phyloP scores from a whole-genome alignment of 495 filamentous ascomycete genomes.

The Annulohypoxylon moriforme region DNA sequence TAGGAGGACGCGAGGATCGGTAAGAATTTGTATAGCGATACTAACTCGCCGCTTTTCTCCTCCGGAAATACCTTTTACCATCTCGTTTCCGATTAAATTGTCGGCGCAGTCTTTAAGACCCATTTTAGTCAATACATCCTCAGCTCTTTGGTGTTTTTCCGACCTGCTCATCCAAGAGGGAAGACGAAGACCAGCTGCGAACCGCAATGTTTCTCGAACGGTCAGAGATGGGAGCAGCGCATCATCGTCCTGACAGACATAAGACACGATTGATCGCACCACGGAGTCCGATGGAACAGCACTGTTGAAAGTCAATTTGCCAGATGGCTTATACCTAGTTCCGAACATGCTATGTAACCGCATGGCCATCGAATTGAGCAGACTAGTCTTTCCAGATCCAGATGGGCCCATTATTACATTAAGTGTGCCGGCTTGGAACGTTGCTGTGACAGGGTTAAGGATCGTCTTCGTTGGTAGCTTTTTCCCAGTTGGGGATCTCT shows the following conservation, averaged over 20 bases:
- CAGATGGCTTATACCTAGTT: slow-evolving; percentile 65
- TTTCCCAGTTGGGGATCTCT: slow-evolving; percentile 59
- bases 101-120: slow-evolving; percentile 82
- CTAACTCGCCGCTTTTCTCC: slow-evolving; percentile 80
- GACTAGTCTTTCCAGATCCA: slow-evolving; percentile 77
- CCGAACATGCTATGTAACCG: slow-evolving; percentile 67
- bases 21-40: slow-evolving; percentile 80
- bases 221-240: slow-evolving; percentile 78
- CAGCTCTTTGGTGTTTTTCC: slow-evolving; percentile 72
- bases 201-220: slow-evolving; percentile 76
- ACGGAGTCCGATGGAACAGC: slow-evolving; percentile 71
- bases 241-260: slow-evolving; percentile 81
- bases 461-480: slow-evolving; percentile 65
- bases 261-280: slow-evolving; percentile 75
- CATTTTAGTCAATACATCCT: slow-evolving; percentile 77
- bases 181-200: slow-evolving; percentile 74
- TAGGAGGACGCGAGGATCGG: slow-evolving; percentile 74
- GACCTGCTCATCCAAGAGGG: slow-evolving; percentile 72
- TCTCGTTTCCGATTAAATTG: slow-evolving; percentile 74
- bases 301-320: slow-evolving; percentile 74
- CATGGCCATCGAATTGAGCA: slow-evolving; percentile 75
- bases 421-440: slow-evolving; percentile 70
- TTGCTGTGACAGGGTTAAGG: slow-evolving; percentile 69
- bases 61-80: slow-evolving; percentile 80
- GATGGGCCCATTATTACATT: slow-evolving; percentile 85